Conservation (phyloP, 1,139 yeast genomes). For the Fermentozyma sake region DNA sequence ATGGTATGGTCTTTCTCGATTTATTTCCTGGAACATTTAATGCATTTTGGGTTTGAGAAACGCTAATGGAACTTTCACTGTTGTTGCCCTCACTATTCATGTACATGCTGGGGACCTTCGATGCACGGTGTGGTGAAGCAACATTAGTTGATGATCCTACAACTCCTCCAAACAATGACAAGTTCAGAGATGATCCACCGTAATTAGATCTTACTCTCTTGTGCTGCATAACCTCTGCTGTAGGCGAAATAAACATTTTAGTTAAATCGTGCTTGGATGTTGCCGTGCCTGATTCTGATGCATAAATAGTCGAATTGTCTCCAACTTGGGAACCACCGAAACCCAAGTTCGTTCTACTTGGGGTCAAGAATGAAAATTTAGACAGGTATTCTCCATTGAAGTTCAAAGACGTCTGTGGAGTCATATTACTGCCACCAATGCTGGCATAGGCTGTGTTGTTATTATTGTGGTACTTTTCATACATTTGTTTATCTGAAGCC, state of each 20-base stretch:
- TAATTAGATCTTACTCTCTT: constrained; percentile 27
- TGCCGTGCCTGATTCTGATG: constrained; percentile 30
- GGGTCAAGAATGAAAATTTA: constrained; percentile 35
- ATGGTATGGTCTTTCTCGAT: constrained; percentile 42
- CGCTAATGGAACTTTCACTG: constrained; percentile 36
- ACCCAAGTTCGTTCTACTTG: constrained; percentile 13
- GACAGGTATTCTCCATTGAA: constrained; percentile 24
- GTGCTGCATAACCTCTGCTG: constrained; percentile 65
- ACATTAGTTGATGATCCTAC: constrained; percentile 22
- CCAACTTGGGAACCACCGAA: constrained; percentile 26
- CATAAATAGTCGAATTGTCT: constrained; percentile 37
- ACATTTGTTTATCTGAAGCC: constrained; percentile 28
- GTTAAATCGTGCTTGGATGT: constrained; percentile 41
- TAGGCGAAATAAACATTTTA: constrained; percentile 70
- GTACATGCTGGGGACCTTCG: constrained; percentile 35
- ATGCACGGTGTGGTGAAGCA: constrained; percentile 24
- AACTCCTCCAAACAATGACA: constrained; percentile 16
- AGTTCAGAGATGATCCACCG: constrained; percentile 18
- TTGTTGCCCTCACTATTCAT: constrained; percentile 31
- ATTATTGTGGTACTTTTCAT: constrained; percentile 36
- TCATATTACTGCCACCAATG: constrained; percentile 11
- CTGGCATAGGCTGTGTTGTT: constrained; percentile 34
- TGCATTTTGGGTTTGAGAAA: no score
- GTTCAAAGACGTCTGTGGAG: constrained; percentile 16
- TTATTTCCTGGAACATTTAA: not conserved